Base-by-base conservation (phyloP, 306 rosid genomes). In the Vicia villosa region DNA sequence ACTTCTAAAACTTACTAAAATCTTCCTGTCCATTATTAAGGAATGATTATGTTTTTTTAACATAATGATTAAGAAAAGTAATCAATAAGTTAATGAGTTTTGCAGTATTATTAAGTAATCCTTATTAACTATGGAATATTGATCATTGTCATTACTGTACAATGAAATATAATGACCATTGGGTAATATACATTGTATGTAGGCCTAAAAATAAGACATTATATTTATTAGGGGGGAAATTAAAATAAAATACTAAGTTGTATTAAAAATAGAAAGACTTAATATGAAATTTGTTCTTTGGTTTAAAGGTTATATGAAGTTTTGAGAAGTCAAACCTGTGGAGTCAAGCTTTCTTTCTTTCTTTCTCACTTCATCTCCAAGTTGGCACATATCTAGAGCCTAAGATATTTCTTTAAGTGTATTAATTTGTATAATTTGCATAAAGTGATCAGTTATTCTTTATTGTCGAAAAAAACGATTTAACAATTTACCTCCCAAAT, bases 291-390 rank as follows among this genome's bases (percentile, higher is more conserved):
- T 42, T 41, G 5, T 42, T 42, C 6, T 46, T 46, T n/a, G n/a
- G 50, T 45, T 2, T 4, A 45, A n/a, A n/a, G 9, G 1, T 15
- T 19, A 10, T 20, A 10, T 69, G 17, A 68, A 34, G 55, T 24
- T 63, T 42, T 61, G 20, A 63, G 74, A 36, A 79, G 71, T 36
- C 72, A 24, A 58, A 92, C 96, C 96, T 63, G 81, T 34, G 10
- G 92, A 89, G 66, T 92, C 92, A n/a, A 92, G 81, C 75, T 83
- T 89, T 59, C 77, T 91, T 62, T 92, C 95, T 65, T 92, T 89
- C 42, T 75, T 83, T 79, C 92, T 79, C 14, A 87, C 91, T 77
- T 89, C 95, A 70, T n/a, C n/a, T n/a, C n/a, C n/a, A n/a, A n/a
- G n/a, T n/a, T n/a, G n/a, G n/a, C n/a, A n/a, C n/a, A n/a, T 92